Conservation (phyloP, 2,329 filamentous ascomycete genomes). For the Seiridium cupressi region DNA sequence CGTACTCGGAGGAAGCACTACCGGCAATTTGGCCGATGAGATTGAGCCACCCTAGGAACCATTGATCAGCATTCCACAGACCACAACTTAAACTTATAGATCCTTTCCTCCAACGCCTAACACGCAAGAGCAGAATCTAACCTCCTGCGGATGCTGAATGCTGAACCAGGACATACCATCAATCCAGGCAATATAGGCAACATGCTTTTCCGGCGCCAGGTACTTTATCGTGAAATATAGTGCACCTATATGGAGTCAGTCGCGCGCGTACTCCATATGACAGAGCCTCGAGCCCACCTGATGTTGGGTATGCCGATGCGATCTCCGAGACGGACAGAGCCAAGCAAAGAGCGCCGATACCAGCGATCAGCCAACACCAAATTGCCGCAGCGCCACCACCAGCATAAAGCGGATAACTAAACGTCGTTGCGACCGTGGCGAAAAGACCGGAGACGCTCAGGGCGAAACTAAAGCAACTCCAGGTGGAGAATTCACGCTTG, state of each 20-base stretch:
- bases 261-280: too few species aligned
- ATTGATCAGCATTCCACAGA: slow-evolving; percentile 10
- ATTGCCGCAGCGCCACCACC: slow-evolving; percentile 52
- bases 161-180: slow-evolving; percentile 16
- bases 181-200: slow-evolving; percentile 49
- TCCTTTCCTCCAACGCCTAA: too few species aligned
- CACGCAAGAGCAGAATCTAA: background rate
- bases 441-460: slow-evolving; percentile 56
- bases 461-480: slow-evolving; percentile 57
- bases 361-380: slow-evolving; percentile 59
- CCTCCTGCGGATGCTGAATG: background rate
- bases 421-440: slow-evolving; percentile 54
- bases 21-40: slow-evolving; percentile 52
- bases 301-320: slow-evolving; percentile 57
- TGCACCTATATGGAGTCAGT: slow-evolving; percentile 24
- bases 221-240: slow-evolving; percentile 56
- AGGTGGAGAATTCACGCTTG: slow-evolving; percentile 58
- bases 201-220: slow-evolving; percentile 44
- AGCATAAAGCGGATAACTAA: slow-evolving; percentile 49
- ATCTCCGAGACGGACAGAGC: slow-evolving; percentile 53
- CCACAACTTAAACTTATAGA: background rate
- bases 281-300: slow-evolving; percentile 27
- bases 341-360: slow-evolving; percentile 55
- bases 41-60: slow-evolving; percentile 42
- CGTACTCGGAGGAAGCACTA: slow-evolving; percentile 56